Base-by-base conservation (phyloP, 495 filamentous ascomycete species). In the Chlorociboria aeruginascens region DNA sequence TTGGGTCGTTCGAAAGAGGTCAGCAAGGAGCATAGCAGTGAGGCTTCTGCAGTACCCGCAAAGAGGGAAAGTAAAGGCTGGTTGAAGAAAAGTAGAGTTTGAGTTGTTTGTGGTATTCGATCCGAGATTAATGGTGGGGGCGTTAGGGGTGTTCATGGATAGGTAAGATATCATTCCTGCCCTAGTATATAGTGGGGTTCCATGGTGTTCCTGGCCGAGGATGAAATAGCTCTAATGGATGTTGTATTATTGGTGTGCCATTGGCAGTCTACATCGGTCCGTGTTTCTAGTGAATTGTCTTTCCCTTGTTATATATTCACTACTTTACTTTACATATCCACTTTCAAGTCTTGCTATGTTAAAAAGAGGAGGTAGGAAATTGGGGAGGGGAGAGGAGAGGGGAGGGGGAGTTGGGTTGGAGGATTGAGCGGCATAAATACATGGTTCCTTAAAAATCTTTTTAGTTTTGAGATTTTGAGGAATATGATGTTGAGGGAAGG, bases 61-160 rank as follows among this genome's bases (percentile, higher is more conserved):
- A 46, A 56, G 40, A 35, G 49, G 14, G 37, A 46, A 37, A 52
- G 49, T 25, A 44, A 45, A 35, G 45, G 42, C 6, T 47, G 50
- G 41, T 35, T 46, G 17, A 45, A n/a, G 41, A 43, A 46, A 20
- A 42, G 36, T 10, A 46, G 30, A n/a, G 29, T 29, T 33, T 52
- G 17, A 48, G 12, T 3, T 36, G 37, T 3, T 11, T 34, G 25
- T 52, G n/a, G 20, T 12, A 20, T n/a, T 13, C 1, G 17, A 9
- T 12, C 29, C 13, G 25, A 32, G 20, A 40, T 38, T 14, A 43
- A 4, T 25, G 20, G 34, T 33, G 32, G 20, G 9, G 32, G 31
- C 3, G 47, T 32, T 13, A n/a, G n/a, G 34, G 39, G 36, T 8
- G 20, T 12, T 44, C 17, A 6, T 30, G 42, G 12, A 16, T 25